Conservation (phyloP, 2,329 filamentous ascomycete genomes). For the Amesomyces nigricolor region DNA sequence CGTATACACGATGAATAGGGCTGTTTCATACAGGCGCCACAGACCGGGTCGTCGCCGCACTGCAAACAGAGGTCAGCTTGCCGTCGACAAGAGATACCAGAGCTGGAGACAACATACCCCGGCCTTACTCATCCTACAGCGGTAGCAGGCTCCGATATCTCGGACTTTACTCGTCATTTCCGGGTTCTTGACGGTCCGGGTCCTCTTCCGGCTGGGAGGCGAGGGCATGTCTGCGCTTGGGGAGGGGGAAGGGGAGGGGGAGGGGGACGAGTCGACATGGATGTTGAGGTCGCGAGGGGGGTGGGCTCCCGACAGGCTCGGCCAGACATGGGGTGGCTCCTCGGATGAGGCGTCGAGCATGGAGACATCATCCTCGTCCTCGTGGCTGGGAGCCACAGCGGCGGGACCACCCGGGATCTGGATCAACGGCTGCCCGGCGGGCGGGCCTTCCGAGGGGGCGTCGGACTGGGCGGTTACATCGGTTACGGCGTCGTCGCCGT, state of each 20-base stretch:
- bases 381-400: background rate
- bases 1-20: slow-evolving; percentile 13
- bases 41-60: slow-evolving; percentile 10
- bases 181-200: slow-evolving; percentile 29
- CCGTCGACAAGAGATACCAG: background rate
- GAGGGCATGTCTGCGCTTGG: slow-evolving; percentile 11
- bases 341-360: slow-evolving; percentile 17
- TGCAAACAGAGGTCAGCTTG: slow-evolving; percentile 18
- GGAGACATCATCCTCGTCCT: slow-evolving; percentile 15
- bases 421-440: slow-evolving; percentile 2
- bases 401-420: slow-evolving; percentile 5
- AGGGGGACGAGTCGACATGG: slow-evolving; percentile 5
- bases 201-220: slow-evolving; percentile 9
- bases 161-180: slow-evolving; percentile 46
- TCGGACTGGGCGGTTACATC: slow-evolving; percentile 21
- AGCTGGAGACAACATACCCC: slow-evolving; percentile 35
- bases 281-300: slow-evolving; percentile 13
- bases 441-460: slow-evolving; percentile 10
- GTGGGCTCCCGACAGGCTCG: slow-evolving; percentile 5
- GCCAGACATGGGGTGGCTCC: slow-evolving; percentile 17
- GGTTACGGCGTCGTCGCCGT: background rate
- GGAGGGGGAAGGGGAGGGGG: background rate
- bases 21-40: slow-evolving; percentile 6
- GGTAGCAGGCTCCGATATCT: slow-evolving; percentile 43
- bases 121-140: slow-evolving; percentile 44